Percentiles rank a stretch among this genome's conserved stretches.
phyloP scores from a whole-genome alignment of 345 rosid genomes.

The Eucalyptus microcorys region DNA sequence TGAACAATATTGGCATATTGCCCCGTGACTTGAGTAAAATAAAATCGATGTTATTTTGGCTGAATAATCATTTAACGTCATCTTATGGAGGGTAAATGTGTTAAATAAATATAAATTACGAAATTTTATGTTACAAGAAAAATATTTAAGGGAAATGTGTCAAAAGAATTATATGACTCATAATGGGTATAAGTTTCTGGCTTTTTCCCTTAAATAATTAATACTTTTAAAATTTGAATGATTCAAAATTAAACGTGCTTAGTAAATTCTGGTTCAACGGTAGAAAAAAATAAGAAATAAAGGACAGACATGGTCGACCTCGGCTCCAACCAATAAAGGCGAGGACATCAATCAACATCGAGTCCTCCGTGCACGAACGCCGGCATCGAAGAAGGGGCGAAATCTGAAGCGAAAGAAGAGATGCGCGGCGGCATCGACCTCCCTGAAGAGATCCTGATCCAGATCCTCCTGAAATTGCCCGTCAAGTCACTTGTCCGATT shows the following conservation, averaged over 20 bases:
- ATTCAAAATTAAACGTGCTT: not conserved
- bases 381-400: not conserved
- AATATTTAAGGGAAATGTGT: too few relatives aligned
- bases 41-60: too few relatives aligned
- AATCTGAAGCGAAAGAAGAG: not conserved
- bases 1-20: too few relatives aligned
- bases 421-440: not conserved
- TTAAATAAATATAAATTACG: too few relatives aligned
- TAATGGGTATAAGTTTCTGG: too few relatives aligned
- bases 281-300: not conserved
- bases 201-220: too few relatives aligned
- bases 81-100: accelerated
- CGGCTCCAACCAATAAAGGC: not conserved
- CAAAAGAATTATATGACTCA: too few relatives aligned
- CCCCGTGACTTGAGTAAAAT: too few relatives aligned
- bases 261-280: not conserved
- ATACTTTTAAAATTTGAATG: not conserved
- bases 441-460: not conserved
- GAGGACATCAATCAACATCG: not conserved
- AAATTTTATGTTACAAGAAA: too few relatives aligned
- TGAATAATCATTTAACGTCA: too few relatives aligned
- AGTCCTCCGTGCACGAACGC: not conserved
- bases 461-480: not conserved
- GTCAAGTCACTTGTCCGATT: not conserved
- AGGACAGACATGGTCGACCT: not conserved